Conservation (phyloP, 2,329 filamentous ascomycete genomes). For the Cordyceps pruinosa region DNA sequence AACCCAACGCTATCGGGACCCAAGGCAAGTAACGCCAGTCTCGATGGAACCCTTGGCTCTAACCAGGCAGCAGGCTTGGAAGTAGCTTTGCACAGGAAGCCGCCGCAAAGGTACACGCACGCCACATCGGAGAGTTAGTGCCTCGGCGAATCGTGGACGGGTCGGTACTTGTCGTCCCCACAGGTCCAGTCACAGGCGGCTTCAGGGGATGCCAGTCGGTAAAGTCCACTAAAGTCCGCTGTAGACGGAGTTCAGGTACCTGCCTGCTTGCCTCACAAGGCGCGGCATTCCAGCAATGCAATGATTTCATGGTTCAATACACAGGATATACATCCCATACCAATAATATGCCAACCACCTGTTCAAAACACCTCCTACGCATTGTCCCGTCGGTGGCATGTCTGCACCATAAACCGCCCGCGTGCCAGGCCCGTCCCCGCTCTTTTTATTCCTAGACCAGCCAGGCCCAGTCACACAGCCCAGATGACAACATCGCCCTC, state of each 20-base stretch:
- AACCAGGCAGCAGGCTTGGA: background rate
- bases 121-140: background rate
- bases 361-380: too few relatives aligned
- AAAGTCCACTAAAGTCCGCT: background rate
- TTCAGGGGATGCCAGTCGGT: background rate
- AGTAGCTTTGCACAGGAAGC: background rate
- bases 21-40: background rate
- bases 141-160: background rate
- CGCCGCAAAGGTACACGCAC: background rate
- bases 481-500: constrained; percentile 17
- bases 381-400: too few relatives aligned
- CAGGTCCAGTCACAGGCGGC: background rate
- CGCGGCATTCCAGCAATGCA: too few relatives aligned
- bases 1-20: too few relatives aligned
- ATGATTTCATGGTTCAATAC: too few relatives aligned
- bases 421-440: constrained; percentile 2
- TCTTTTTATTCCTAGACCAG: background rate
- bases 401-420: background rate
- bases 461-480: background rate
- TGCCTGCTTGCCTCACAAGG: too few relatives aligned
- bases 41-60: background rate
- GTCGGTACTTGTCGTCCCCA: background rate
- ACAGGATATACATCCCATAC: too few relatives aligned
- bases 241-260: too few relatives aligned
- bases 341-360: too few relatives aligned